Base-by-base conservation (phyloP, 192 early-diverging fungal genomes). In the Podila minutissima region DNA sequence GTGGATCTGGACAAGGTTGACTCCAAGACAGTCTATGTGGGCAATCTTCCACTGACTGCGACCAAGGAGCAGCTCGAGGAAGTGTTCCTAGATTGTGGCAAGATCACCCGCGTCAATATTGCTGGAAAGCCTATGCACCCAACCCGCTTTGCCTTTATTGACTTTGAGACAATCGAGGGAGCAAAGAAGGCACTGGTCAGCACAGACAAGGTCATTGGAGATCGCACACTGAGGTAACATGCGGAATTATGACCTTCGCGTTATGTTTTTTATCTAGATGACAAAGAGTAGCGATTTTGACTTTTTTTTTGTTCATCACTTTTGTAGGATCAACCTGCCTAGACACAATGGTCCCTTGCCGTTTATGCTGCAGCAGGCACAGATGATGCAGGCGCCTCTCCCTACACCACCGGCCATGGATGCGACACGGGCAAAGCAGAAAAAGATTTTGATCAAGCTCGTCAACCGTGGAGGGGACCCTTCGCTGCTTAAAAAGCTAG, bases 141-240 rank as follows among this genome's bases (percentile, higher is more conserved):
- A 15, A 81, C 77, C 8, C 70, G 77, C 6, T 81, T 81, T 35
- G 77, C 77, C n/a, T 81, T 81, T 31, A 81, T 81, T 66, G 77
- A 81, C 28, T 81, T 81, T 73, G 77, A 81, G 28, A 73, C 71
- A 7, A 50, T 81, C 2, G 77, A 81, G 22, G 77, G 66, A 5
- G 66, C 77, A 4, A 81, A 69, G 62, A 81, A 81, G 58, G 77
- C 77, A 8, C 71, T 81, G 19, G 28, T 71, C 0, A 81, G 77
- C 46, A 81, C 67, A 13, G 70, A 72, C 57, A 81, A 81, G 58
- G 61, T 69, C 24, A 72, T 81, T 65, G 77, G 77, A 12, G 77
- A 81, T 22, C 66, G 77, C 22, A 69, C 59, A 5, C 38, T 81
- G 46, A 81, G 77, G 77, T 81, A 73, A 11, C 6, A 7, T 7